Evolutionary conservation across 139 green algal genomes (phyloP).

Genomic region (Chlamydomonas sp.): DNA sequence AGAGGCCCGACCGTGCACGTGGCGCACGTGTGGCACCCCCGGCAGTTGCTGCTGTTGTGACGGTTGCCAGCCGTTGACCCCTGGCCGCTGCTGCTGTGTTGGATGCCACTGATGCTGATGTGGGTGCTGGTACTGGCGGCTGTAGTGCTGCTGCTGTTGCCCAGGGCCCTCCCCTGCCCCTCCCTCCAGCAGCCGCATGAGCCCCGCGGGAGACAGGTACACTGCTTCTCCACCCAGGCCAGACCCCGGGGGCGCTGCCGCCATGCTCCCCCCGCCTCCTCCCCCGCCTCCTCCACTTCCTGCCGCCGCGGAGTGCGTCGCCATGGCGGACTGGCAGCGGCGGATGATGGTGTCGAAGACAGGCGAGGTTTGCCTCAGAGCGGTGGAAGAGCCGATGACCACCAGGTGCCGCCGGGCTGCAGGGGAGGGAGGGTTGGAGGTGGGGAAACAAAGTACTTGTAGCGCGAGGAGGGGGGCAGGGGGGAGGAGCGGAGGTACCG

Average conservation of each 20-base stretch:
- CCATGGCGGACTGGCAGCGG: conserved; percentile 10
- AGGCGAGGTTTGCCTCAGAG: conserved; percentile 46
- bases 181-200: background rate
- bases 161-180: background rate
- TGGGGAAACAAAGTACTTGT: background rate
- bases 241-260: background rate
- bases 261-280: background rate
- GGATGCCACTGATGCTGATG: conserved; percentile 6
- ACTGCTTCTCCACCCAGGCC: background rate
- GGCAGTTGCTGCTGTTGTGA: background rate
- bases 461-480: background rate
- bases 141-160: background rate
- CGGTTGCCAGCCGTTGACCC: background rate
- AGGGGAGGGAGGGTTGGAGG: background rate
- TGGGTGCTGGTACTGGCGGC: background rate
- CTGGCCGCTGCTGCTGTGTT: background rate
- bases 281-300: too few relatives aligned
- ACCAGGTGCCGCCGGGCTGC: conserved; percentile 68
- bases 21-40: background rate
- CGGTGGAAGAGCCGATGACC: conserved; percentile 58
- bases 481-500: background rate
- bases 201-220: background rate
- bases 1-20: background rate
- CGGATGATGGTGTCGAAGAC: conserved; percentile 51
- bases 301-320: too few relatives aligned